Evolutionary conservation across 1,284 basidiomycete species (phyloP).

Genomic region (Stygiomarasmius scandens): DNA sequence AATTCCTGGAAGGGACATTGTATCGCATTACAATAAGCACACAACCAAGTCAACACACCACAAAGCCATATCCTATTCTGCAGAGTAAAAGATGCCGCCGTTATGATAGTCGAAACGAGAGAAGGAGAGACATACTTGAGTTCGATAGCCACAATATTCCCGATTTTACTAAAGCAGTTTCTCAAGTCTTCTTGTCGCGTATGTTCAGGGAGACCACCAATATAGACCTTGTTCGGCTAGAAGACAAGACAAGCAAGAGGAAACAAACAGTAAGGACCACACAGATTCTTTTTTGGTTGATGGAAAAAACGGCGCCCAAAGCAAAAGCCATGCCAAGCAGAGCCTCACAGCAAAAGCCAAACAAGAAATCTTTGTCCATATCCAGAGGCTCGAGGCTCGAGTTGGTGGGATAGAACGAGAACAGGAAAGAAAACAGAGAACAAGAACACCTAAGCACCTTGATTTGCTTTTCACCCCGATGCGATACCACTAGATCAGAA

Average conservation of each 20-base stretch:
- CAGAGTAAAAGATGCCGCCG: conserved; percentile 19
- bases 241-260: conserved; percentile 28
- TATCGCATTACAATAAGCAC: conserved; percentile 10
- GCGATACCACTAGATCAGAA: conserved; percentile 37
- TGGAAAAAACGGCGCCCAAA: no score
- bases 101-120: conserved; percentile 14
- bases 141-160: conserved; percentile 75
- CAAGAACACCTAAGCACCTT: conserved; percentile 80
- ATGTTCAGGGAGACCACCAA: conserved; percentile 83
- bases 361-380: background rate
- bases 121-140: conserved; percentile 64
- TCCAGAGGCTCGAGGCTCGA: no score
- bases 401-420: no score
- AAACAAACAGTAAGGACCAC: background rate
- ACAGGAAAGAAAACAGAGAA: conserved; percentile 34
- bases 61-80: conserved; percentile 83
- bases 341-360: no score
- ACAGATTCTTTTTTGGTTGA: no score
- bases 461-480: conserved; percentile 70
- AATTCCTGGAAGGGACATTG: no score
- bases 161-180: conserved; percentile 83
- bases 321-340: no score
- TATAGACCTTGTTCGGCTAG: conserved; percentile 88
- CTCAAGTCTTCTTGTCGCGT: conserved; percentile 81
- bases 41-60: conserved; percentile 52